Evolutionary conservation across 768 basidiomycete species (phyloP).

Genomic region (Gyrodon lividus): DNA sequence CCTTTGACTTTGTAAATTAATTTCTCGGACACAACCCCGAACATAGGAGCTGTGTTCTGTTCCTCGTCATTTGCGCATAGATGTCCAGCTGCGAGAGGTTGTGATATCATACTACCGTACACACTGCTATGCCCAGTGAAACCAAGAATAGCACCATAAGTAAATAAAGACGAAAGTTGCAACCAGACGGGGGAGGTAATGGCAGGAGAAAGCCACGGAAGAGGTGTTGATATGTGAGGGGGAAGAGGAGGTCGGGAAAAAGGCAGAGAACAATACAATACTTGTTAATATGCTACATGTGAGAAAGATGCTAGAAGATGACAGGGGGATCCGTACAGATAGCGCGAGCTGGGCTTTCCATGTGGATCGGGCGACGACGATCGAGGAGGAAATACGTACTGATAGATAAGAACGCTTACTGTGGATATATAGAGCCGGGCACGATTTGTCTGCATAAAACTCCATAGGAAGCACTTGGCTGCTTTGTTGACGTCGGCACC

Average conservation of each 20-base stretch:
- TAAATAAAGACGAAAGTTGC: too few relatives aligned
- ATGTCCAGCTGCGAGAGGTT: not conserved
- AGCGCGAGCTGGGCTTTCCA: slow-evolving; percentile 22
- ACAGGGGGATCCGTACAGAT: slow-evolving; percentile 31
- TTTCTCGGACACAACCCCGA: too few relatives aligned
- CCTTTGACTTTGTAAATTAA: too few relatives aligned
- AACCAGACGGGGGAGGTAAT: too few relatives aligned
- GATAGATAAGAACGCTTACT: slow-evolving; percentile 52
- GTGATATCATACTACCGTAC: not conserved
- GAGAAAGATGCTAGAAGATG: slow-evolving; percentile 21
- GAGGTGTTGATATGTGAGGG: not conserved
- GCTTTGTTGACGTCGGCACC: slow-evolving; percentile 91
- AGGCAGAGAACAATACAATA: slow-evolving; percentile 16
- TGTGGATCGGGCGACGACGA: not conserved
- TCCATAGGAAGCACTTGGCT: slow-evolving; percentile 92
- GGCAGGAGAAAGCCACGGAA: too few relatives aligned
- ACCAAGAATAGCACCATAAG: not conserved
- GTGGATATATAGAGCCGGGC: slow-evolving; percentile 88
- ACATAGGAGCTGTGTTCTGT: too few relatives aligned
- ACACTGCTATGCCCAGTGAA: not conserved
- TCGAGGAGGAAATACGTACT: slow-evolving; percentile 10
- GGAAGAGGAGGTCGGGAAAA: not conserved
- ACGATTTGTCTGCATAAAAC: slow-evolving; percentile 90
- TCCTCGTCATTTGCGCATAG: not conserved
- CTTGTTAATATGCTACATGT: slow-evolving; percentile 29